Evolutionary conservation across 148 eudicot genomes (phyloP), one percentile per base, ranked within the genome.

Genomic region (Rhododendron molle): DNA sequence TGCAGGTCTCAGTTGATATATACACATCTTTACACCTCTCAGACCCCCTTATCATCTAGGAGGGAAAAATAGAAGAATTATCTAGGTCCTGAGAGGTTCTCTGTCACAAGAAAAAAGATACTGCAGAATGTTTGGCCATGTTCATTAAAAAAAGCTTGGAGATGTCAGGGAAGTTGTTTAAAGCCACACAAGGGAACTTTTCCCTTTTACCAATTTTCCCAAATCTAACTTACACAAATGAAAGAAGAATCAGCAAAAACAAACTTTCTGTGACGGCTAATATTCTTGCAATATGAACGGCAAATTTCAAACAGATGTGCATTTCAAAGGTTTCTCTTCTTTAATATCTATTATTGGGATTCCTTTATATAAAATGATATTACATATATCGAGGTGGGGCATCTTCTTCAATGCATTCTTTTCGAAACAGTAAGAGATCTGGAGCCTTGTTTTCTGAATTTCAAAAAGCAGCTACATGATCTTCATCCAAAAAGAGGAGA

Each of bases 1-100:
- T 46, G 81, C 81, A 78, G 18, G 56, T 23, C 56, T n/a, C 81
- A 46, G 47, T 78, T 46, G 81, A 46, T 18, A 44, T 78, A 21
- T 13, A 46, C 56, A 78, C 34, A 78, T 36, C 47, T 76, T 47
- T 78, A 47, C 81, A 38, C 79, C 79, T 76, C 44, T n/a, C 15
- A 78, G 56, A n/a, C 56, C 34, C 81, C 32, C 16, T 26, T 78
- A 44, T 40, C 21, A 78, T 13, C 34, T 7, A 78, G 81, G 26
- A 77, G 77, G n/a, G 47, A 78, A 78, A 78, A 38, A 46, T 44
- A 78, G 30, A 78, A 38, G 47, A 76, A 76, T n/a, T 78, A 78
- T 23, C n/a, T 26, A 20, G 34, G 56, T 26, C 20, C 30, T 23
- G 80, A 40, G 80, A n/a, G 52, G 49, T 77, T 40, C 46, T 40